Evolutionary conservation across 495 filamentous ascomycete species (phyloP).

Genomic region (Immersiella caudata): DNA sequence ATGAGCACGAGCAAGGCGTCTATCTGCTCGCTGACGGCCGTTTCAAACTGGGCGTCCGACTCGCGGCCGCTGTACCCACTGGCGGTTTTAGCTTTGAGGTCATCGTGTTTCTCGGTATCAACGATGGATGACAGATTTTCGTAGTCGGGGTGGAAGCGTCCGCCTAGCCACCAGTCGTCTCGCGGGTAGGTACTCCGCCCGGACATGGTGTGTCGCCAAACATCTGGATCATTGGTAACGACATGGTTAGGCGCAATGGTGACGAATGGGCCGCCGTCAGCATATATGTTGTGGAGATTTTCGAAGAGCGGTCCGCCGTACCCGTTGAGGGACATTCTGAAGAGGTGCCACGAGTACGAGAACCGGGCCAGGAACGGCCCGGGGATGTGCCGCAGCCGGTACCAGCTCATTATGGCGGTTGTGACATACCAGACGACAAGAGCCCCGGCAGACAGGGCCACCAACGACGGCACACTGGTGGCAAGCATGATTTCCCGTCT

Average conservation of each 20-base stretch:
- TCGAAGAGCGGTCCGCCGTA: constrained; percentile 7
- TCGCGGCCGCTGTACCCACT: constrained; percentile 48
- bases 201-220: constrained; percentile 34
- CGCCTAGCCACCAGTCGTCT: constrained; percentile 34
- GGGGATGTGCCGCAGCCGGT: constrained; percentile 23
- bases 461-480: not conserved
- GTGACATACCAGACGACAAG: constrained; percentile 20
- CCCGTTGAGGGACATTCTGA: constrained; percentile 1
- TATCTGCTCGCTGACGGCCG: constrained; percentile 39
- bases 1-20: constrained; percentile 40
- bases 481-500: not conserved
- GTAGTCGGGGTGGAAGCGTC: constrained; percentile 36
- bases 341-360: constrained; percentile 23
- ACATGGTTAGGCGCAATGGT: constrained; percentile 40
- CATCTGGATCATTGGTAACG: constrained; percentile 43
- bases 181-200: constrained; percentile 35
- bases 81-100: constrained; percentile 33
- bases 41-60: constrained; percentile 3
- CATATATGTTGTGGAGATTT: constrained; percentile 15
- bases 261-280: constrained; percentile 27
- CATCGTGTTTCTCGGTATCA: constrained; percentile 34
- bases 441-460: not conserved
- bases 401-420: constrained; percentile 19
- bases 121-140: constrained; percentile 39
- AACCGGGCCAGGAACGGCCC: constrained; percentile 21